A percentile compares a stretch with the other conserved stretches of the same genome.
Evolutionary conservation across 2,329 filamentous ascomycete species (phyloP).

Genomic region (Nemania diffusa): DNA sequence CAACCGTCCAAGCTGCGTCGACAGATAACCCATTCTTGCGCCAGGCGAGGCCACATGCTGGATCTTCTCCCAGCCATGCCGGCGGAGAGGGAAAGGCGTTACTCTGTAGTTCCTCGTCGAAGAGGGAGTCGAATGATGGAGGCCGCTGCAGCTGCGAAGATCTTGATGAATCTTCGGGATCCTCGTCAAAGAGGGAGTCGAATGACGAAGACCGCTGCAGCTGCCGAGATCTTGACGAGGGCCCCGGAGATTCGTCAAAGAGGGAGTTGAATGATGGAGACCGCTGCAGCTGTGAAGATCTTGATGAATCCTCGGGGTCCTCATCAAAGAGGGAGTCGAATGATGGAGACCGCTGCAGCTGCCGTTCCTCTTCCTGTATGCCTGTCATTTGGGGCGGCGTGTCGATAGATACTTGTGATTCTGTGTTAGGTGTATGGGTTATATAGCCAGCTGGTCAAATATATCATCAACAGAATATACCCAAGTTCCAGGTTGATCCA

Average conservation of each 20-base stretch:
- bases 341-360: conserved; percentile 14
- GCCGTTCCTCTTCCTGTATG: background rate
- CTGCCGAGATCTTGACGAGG: no score
- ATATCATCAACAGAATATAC: no score
- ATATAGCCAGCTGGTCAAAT: no score
- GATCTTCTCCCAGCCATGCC: conserved; percentile 13
- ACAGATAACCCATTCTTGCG: conserved; percentile 7
- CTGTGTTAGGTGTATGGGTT: no score
- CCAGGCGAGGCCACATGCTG: conserved; percentile 37
- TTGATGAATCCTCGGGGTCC: background rate
- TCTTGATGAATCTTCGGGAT: background rate
- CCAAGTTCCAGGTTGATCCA: no score
- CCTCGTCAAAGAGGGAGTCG: conserved; percentile 25
- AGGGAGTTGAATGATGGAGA: no score
- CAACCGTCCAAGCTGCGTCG: conserved; percentile 37
- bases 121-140: no score
- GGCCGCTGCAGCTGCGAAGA: background rate
- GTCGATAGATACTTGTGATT: no score
- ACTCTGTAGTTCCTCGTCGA: no score
- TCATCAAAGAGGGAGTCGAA: conserved; percentile 25
- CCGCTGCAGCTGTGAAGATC: background rate
- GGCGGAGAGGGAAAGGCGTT: background rate
- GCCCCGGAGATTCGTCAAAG: no score
- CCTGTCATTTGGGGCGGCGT: background rate
- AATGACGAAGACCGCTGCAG: conserved; percentile 13